A percentile compares a stretch with the other conserved stretches of the same genome.
These are phyloP conservation scores for Cnidoscolus chayamansa DNA, from an alignment of 441 rosid genomes.

Conservation along the genomic window DNA sequence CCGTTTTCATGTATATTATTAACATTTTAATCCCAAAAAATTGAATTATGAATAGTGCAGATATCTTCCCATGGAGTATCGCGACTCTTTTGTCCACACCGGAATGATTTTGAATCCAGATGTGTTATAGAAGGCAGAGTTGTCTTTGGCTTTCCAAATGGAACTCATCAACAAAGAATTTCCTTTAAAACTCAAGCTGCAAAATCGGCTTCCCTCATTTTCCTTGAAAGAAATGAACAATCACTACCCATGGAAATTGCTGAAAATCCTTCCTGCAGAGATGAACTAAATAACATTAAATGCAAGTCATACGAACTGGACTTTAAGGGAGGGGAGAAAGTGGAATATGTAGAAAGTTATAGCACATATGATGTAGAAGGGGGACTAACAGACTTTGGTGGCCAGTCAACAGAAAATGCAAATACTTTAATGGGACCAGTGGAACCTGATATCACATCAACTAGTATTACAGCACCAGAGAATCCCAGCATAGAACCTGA, in stretches of 20 bases:
- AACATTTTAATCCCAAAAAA: conserved; percentile 11
- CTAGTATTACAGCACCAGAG: conserved; percentile 35
- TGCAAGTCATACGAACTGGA: conserved; percentile 35
- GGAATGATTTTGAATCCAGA: conserved; percentile 47
- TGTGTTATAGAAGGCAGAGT: conserved; percentile 42
- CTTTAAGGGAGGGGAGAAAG: conserved; percentile 27
- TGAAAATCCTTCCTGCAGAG: conserved; percentile 28
- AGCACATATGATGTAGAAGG: conserved; percentile 39
- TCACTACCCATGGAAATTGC: conserved; percentile 25
- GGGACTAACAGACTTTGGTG: conserved; percentile 30
- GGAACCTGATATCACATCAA: conserved; percentile 39
- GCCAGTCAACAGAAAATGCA: conserved; percentile 39
- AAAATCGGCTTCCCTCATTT: conserved; percentile 37
- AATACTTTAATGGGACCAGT: conserved; percentile 29
- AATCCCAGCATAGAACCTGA: conserved; percentile 37
- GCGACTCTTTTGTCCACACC: conserved; percentile 37
- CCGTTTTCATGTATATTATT: neutral
- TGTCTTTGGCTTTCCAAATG: conserved; percentile 38
- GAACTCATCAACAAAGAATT: conserved; percentile 37
- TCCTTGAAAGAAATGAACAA: conserved; percentile 35
- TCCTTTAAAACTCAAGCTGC: conserved; percentile 49
- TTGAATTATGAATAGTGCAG: conserved; percentile 37
- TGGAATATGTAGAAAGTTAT: conserved; percentile 44
- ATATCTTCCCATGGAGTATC: conserved; percentile 44
- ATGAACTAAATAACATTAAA: conserved; percentile 31